These are phyloP conservation scores for Takashimella koratensis DNA, from an alignment of 1,284 basidiomycete genomes.

Conservation along the genomic window DNA sequence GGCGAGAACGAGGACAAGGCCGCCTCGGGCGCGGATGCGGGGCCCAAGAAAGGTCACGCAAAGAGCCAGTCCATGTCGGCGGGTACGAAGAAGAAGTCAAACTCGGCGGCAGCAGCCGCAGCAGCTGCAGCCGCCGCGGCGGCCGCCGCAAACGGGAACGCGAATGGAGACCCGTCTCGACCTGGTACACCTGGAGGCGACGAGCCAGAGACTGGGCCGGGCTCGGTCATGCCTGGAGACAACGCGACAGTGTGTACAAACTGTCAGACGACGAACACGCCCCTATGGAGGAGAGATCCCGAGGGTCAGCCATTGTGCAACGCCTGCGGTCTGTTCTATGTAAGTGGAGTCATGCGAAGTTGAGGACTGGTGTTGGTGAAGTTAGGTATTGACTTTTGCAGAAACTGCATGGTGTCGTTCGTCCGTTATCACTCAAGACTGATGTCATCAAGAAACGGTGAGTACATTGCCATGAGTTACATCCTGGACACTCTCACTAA, in stretches of 20 bases:
- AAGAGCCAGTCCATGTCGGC: neutral
- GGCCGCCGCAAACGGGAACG: neutral
- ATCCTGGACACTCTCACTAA: neutral
- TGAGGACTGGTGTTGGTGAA: slow-evolving; percentile 9
- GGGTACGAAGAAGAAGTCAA: slow-evolving; percentile 3
- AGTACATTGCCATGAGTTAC: slow-evolving; percentile 17
- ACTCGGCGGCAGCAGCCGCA: neutral
- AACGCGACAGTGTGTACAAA: slow-evolving; percentile 84
- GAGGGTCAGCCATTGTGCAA: slow-evolving; percentile 90
- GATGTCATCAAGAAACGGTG: slow-evolving; percentile 97
- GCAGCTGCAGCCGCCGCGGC: slow-evolving; percentile 1
- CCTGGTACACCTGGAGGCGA: slow-evolving; percentile 24
- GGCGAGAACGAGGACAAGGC: too few relatives aligned
- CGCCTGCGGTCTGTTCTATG: slow-evolving; percentile 86
- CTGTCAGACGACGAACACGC: slow-evolving; percentile 92
- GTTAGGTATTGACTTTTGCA: slow-evolving; percentile 44
- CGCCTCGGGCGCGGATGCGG: too few relatives aligned
- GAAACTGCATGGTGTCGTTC: slow-evolving; percentile 93
- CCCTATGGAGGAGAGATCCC: slow-evolving; percentile 89
- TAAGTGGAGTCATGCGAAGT: slow-evolving; percentile 52
- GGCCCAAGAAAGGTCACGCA: neutral
- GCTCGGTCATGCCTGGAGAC: slow-evolving; percentile 52
- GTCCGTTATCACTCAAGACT: slow-evolving; percentile 89
- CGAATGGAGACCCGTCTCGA: slow-evolving; percentile 9
- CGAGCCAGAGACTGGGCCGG: slow-evolving; percentile 18